Conservation (phyloP, 176 grass and related monocot genomes). For the Ensete glaucum region DNA sequence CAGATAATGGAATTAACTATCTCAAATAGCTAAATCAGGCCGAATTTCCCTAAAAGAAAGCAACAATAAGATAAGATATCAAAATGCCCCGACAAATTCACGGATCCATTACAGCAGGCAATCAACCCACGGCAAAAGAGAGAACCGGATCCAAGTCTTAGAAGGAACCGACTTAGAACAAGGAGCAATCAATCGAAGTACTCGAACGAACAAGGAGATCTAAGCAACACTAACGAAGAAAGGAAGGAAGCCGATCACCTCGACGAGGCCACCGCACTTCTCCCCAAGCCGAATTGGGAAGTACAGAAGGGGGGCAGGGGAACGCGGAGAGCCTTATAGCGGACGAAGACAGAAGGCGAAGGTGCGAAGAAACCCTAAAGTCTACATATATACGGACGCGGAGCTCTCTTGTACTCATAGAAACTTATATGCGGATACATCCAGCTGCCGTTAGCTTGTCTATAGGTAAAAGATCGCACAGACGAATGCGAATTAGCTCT, state of each 20-base stretch:
- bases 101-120: background rate
- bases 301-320: background rate
- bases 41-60: background rate
- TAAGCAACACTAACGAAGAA: background rate
- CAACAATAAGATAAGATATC: background rate
- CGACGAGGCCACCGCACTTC: background rate
- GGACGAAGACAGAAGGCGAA: background rate
- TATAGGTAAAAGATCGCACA: too few species aligned
- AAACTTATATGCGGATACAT: background rate
- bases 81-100: background rate
- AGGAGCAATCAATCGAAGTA: background rate
- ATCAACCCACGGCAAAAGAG: background rate
- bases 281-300: background rate
- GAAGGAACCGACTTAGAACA: background rate
- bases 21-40: too few species aligned
- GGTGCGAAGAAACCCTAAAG: background rate
- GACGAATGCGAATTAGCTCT: too few species aligned
- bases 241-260: background rate
- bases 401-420: background rate
- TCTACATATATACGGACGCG: background rate
- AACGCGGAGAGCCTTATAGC: background rate
- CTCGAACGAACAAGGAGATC: background rate
- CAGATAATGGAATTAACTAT: too few species aligned
- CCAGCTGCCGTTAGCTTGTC: background rate
- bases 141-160: background rate